These are phyloP conservation scores for Metschnikowia lachancei DNA, from an alignment of 805 yeast genomes.

Conservation along the genomic window DNA sequence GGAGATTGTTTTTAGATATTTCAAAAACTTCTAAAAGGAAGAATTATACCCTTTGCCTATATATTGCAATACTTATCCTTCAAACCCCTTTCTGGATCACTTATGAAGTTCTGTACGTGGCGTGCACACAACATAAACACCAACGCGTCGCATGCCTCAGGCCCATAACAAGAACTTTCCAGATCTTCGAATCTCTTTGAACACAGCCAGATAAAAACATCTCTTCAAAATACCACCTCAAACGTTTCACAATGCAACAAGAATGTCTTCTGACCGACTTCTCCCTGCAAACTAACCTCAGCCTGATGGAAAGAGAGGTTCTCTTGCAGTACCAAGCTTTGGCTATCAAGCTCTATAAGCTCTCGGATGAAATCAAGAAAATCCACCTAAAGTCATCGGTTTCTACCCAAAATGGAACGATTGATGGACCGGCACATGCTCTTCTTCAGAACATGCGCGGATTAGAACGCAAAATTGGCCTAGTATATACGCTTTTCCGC, in stretches of 20 bases:
- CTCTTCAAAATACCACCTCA: not conserved
- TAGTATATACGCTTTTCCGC: slow-evolving; percentile 64
- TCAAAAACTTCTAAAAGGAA: no score
- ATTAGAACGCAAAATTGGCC: slow-evolving; percentile 60
- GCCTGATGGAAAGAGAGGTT: slow-evolving; percentile 34
- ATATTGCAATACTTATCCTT: no score
- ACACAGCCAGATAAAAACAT: not conserved
- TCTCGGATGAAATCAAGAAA: slow-evolving; percentile 33
- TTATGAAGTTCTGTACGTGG: no score
- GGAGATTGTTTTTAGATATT: no score
- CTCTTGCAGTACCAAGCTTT: slow-evolving; percentile 38
- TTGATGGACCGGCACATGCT: slow-evolving; percentile 26
- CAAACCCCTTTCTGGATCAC: no score
- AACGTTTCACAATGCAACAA: not conserved
- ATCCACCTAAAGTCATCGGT: slow-evolving; percentile 19
- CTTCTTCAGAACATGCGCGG: slow-evolving; percentile 50
- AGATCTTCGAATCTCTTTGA: no score
- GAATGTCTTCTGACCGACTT: slow-evolving; percentile 13
- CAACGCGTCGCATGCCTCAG: no score
- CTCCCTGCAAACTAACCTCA: slow-evolving; percentile 16
- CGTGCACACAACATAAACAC: no score
- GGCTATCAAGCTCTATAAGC: slow-evolving; percentile 31
- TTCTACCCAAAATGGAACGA: not conserved
- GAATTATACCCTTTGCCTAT: no score
- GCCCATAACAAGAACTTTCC: no score